Base-by-base conservation (phyloP, 352 stramenopile species). In the Plasmopara viticola region DNA sequence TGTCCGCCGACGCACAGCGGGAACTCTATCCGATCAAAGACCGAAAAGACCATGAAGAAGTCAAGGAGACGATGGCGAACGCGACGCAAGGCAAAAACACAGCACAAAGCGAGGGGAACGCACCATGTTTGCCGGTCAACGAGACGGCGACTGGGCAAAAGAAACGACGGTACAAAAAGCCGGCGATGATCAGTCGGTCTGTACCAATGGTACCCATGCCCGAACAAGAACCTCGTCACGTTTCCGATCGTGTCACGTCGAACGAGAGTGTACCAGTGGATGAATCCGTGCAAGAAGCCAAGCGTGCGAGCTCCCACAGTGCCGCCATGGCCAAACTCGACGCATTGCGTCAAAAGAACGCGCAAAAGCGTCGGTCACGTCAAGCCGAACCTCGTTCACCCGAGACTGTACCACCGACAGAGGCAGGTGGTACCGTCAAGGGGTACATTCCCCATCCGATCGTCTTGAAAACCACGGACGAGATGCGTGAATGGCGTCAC, bases 341-440 rank as follows among this genome's bases (percentile, higher is more conserved):
- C 34, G 78, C 70, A 14, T 51, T 94, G n/a, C 75, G 76, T 3
- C 70, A 71, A 44, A 91, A 94, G 48, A 94, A 94, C 60, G 78
- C 89, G 54, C 72, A 77, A 50, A 79, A 76, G 34, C 80, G 83
- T n/a, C 68, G 60, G 15, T 58, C 77, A 30, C 70, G 68, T 5
- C 20, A 25, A 25, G 20, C 20, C 20, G 20, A 3, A 25, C 20
- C 20, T 25, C 3, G 20, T 25, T 3, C 20, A 25, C 20, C 20
- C 20, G 20, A 25, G 20, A 25, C 3, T 25, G 20, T 25, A 25
- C 12, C n/a, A 13, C 37, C 6, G 13, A 17, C 9, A 17, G 37
- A 41, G 2, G 2, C 1, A 0, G 51, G 72, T 10, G 63, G 68
- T n/a, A 55, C 49, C 17, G 56, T 56, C 2, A 48, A 82, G 15